Percentiles rank a stretch among this genome's conserved stretches.
Evolutionary conservation across 495 filamentous ascomycete genomes (phyloP).

Genomic region (Neurospora cerealis): DNA sequence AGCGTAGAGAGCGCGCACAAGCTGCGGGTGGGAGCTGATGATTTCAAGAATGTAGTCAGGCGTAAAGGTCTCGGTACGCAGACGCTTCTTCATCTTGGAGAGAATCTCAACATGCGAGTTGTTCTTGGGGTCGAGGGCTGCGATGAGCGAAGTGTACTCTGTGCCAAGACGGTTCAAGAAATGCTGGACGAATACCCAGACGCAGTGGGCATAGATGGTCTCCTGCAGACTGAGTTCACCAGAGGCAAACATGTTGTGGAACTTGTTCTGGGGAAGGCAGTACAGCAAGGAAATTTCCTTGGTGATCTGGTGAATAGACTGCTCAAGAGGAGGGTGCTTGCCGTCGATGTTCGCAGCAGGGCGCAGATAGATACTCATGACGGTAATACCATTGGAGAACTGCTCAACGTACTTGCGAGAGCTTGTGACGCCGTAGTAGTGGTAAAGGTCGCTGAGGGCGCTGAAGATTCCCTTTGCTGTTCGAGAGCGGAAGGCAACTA

Average conservation of each 20-base stretch:
- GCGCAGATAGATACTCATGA: constrained; percentile 87
- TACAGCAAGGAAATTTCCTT: constrained; percentile 95
- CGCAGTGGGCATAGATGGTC: constrained; percentile 92
- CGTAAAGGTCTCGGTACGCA: constrained; percentile 94
- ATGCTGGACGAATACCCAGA: constrained; percentile 94
- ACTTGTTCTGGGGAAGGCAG: constrained; percentile 94
- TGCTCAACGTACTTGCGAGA: constrained; percentile 97
- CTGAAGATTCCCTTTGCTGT: constrained; percentile 93
- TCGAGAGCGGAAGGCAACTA: constrained; percentile 86
- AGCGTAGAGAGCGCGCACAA: constrained; percentile 82
- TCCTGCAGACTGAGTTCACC: constrained; percentile 89
- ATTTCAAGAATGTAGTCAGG: constrained; percentile 96
- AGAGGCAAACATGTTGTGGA: constrained; percentile 80
- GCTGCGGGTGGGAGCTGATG: constrained; percentile 79
- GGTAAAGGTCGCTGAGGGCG: constrained; percentile 89
- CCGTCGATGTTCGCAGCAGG: constrained; percentile 49
- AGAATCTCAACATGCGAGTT: constrained; percentile 82
- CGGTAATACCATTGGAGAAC: constrained; percentile 95
- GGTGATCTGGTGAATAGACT: constrained; percentile 96
- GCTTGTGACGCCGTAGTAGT: constrained; percentile 95
- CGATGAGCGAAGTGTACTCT: constrained; percentile 78
- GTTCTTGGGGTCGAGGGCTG: constrained; percentile 63
- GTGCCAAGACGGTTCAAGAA: constrained; percentile 92
- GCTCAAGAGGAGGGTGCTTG: constrained; percentile 56
- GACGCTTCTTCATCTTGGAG: constrained; percentile 88